phyloP scores from a whole-genome alignment of 495 filamentous ascomycete species.

The Chaetomium fimeti region DNA sequence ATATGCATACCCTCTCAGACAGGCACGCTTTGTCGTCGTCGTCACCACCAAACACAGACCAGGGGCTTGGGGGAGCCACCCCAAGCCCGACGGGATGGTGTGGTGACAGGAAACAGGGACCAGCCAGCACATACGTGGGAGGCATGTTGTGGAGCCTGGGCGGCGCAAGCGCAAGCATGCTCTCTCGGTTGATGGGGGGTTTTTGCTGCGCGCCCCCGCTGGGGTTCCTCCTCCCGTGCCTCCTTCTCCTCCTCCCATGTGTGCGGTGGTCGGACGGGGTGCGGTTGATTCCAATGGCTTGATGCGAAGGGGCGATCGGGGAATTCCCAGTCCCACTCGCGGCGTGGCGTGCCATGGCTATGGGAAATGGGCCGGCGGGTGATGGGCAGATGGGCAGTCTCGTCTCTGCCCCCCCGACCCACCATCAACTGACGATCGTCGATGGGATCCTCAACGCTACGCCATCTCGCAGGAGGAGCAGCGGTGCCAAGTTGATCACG shows the following conservation, averaged over 20 bases:
- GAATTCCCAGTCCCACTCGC: background rate
- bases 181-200: background rate
- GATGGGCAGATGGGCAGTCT: background rate
- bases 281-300: background rate
- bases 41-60: too few relatives aligned
- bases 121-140: background rate
- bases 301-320: background rate
- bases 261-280: too few relatives aligned
- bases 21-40: background rate
- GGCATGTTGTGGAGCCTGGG: constrained; percentile 2
- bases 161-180: background rate
- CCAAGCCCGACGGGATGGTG: background rate
- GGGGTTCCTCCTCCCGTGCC: too few relatives aligned
- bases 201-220: background rate
- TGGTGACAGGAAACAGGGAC: background rate
- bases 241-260: too few relatives aligned
- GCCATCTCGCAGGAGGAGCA: constrained; percentile 3
- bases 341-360: background rate
- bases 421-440: constrained; percentile 5
- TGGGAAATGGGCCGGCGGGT: background rate
- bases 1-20: background rate
- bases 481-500: background rate
- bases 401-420: background rate
- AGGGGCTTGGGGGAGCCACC: too few relatives aligned
- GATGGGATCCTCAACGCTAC: background rate